Base-by-base conservation (phyloP, 1,284 basidiomycete genomes). In the Cutaneotrichosporon sp. region DNA sequence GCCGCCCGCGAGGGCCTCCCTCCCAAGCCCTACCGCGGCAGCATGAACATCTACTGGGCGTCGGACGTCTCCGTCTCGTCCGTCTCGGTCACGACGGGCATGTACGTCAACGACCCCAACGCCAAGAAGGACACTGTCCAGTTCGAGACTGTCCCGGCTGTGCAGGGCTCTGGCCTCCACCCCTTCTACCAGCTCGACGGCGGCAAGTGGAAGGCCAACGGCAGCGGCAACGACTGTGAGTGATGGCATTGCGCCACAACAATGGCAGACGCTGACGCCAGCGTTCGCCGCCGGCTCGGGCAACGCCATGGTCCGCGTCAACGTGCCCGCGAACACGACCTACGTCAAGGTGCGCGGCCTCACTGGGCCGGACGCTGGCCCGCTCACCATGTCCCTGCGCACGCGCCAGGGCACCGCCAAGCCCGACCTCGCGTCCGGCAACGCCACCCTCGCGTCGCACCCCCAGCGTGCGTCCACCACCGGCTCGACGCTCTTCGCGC, bases 21-120 rank as follows among this genome's bases (percentile, higher is more conserved):
- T 6, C 27, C 47, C 47, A 27, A 50, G 47, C 25, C 27, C 27
- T 50, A 50, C 25, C 25, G 47, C 13, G 47, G 24, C 8, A 50
- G 47, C 47, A 50, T 50, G 47, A 50, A 50, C 47, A 18, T 50
- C 25, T 50, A 50, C 47, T 27, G 27, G 14, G 47, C 47, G 16
- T 25, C 24, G 13, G 25, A 50, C 14, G 47, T 50, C 14, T 25
- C 25, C 20, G 47, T 50, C 16, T 4, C 11, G 2, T 18, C 16
- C 25, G 47, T 50, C 25, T 14, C 47, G 2, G 47, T 50, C 47
- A 29, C 47, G 25, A 50, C 47, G 13, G 47, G 47, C 25, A 31
- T 50, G 47, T 50, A 50, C 25, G 47, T 50, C 47, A 50, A 50
- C 47, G 18, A 29, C 47, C 47, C 47, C 47, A n/a, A 27, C 24